phyloP scores from a whole-genome alignment of 2,329 filamentous ascomycete genomes.

The Pseudopithomyces maydicus region DNA sequence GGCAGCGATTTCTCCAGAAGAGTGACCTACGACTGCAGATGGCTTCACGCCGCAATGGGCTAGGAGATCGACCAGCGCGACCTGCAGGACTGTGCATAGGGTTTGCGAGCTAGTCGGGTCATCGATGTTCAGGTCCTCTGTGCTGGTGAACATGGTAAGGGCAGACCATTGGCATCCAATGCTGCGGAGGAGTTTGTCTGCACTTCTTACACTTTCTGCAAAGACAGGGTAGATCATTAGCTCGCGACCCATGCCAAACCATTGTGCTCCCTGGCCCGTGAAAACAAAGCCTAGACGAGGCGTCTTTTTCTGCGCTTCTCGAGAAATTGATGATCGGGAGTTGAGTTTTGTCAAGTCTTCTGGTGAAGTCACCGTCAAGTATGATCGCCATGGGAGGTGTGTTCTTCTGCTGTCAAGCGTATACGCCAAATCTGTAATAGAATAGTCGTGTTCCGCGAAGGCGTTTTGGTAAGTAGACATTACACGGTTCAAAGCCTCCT shows the following conservation, averaged over 20 bases:
- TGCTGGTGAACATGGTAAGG: background rate
- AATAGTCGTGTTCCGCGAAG: background rate
- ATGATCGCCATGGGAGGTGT: background rate
- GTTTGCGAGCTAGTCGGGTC: background rate
- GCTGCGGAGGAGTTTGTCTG: constrained; percentile 4
- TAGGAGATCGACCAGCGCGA: constrained; percentile 23
- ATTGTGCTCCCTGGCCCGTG: constrained; percentile 51
- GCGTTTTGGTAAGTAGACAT: background rate
- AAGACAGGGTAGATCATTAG: constrained; percentile 25
- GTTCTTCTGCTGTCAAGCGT: background rate
- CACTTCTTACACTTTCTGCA: background rate
- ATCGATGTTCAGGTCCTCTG: background rate
- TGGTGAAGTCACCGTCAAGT: background rate
- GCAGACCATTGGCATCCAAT: constrained; percentile 11
- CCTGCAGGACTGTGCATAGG: constrained; percentile 21
- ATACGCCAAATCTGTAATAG: background rate
- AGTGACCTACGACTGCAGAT: constrained; percentile 24
- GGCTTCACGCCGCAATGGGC: constrained; percentile 15
- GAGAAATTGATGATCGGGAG: background rate
- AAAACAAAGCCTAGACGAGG: constrained; percentile 33
- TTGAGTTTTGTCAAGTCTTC: background rate
- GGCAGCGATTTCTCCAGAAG: constrained; percentile 30
- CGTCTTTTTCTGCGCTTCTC: background rate
- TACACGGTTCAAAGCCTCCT: background rate
- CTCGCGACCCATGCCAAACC: constrained; percentile 44